These are phyloP conservation scores for Verbena officinalis DNA, from an alignment of 257 asterid genomes.

Conservation along the genomic window DNA sequence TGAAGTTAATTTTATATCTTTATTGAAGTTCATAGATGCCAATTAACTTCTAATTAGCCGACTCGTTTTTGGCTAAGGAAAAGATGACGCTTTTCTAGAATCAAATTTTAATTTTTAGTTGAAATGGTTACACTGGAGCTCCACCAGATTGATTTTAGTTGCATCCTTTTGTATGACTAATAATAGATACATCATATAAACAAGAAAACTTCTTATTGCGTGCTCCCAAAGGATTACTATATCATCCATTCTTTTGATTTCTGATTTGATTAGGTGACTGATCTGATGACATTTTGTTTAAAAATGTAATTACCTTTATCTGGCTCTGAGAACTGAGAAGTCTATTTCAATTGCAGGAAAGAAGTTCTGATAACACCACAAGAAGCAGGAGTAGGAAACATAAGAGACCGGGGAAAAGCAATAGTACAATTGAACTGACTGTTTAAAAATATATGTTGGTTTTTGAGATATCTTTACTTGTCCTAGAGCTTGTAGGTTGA, in stretches of 20 bases:
- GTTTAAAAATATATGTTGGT: constrained; percentile 22
- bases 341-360: constrained; percentile 35
- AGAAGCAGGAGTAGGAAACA: constrained; percentile 44
- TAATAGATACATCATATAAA: neutral
- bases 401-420: constrained; percentile 45
- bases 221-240: constrained; percentile 2
- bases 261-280: too few species aligned
- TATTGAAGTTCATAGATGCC: neutral
- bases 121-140: neutral
- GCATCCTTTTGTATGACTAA: neutral
- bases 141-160: neutral
- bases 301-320: too few species aligned
- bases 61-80: neutral
- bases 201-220: neutral
- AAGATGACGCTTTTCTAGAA: neutral
- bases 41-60: neutral
- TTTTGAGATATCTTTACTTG: neutral
- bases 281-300: constrained; percentile 1
- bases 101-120: neutral
- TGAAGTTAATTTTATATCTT: constrained; percentile 1
- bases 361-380: constrained; percentile 20
- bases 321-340: constrained; percentile 21
- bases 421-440: constrained; percentile 27
- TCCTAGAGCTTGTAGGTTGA: constrained; percentile 20
- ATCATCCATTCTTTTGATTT: too few species aligned